These are phyloP conservation scores for Hypomontagnella submonticulosa DNA, from an alignment of 495 filamentous ascomycete genomes.

Conservation along the genomic window DNA sequence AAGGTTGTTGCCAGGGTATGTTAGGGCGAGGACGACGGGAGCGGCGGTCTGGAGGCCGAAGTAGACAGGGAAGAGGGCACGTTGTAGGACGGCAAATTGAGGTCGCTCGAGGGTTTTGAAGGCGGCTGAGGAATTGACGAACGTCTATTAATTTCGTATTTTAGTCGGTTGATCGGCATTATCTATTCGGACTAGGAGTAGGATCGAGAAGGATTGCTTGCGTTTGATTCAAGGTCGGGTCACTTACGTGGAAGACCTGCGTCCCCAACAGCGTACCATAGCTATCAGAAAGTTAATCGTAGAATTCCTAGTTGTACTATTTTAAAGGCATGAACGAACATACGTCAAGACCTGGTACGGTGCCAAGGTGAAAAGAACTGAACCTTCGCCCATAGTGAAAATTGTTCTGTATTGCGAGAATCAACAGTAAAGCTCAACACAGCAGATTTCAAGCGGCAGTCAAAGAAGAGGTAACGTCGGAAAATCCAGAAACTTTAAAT, in stretches of 20 bases:
- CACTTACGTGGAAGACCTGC: conserved; percentile 77
- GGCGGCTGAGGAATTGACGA: conserved; percentile 78
- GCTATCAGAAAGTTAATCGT: conserved; percentile 53
- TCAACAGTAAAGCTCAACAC: background rate
- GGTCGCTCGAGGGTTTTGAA: conserved; percentile 79
- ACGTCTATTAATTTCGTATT: conserved; percentile 64
- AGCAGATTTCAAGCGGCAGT: background rate
- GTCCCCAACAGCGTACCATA: conserved; percentile 84
- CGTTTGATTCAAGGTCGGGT: background rate
- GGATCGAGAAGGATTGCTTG: background rate
- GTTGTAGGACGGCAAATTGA: conserved; percentile 82
- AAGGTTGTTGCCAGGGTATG: conserved; percentile 72
- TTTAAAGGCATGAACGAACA: conserved; percentile 24
- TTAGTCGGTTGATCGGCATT: conserved; percentile 7
- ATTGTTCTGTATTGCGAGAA: background rate
- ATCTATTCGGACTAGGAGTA: conserved; percentile 6
- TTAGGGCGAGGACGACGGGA: conserved; percentile 79
- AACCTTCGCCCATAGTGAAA: conserved; percentile 41
- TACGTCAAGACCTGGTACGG: conserved; percentile 85
- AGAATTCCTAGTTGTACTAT: conserved; percentile 5
- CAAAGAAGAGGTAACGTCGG: background rate
- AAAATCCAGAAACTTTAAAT: background rate
- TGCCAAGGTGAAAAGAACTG: conserved; percentile 66
- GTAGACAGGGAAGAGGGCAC: conserved; percentile 84
- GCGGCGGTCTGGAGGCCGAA: conserved; percentile 82